Conservation (phyloP, 345 rosid species). For the Citrus cavaleriei region DNA sequence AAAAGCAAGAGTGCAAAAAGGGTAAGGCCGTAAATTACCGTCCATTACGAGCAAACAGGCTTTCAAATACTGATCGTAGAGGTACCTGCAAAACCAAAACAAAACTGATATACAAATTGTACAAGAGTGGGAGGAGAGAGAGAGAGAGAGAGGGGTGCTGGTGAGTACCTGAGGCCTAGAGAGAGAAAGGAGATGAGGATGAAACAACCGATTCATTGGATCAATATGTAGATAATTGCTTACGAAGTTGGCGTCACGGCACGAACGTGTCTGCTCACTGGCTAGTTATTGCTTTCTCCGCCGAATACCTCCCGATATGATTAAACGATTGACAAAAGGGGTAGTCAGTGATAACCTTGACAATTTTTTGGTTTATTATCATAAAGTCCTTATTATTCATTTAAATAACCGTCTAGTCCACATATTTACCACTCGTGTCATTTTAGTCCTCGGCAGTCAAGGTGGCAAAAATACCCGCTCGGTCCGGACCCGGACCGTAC, state of each 20-base stretch:
- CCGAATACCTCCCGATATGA: background rate
- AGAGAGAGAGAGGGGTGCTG: background rate
- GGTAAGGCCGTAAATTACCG: conserved; percentile 36
- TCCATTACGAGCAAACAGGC: conserved; percentile 36
- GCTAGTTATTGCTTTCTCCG: background rate
- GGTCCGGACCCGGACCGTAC: no score
- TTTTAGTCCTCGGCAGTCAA: no score
- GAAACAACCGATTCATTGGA: conserved; percentile 14
- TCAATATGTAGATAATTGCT: background rate
- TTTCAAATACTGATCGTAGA: conserved; percentile 27
- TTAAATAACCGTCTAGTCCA: no score
- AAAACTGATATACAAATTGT: background rate
- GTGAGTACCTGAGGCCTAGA: conserved; percentile 12
- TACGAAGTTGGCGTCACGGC: background rate
- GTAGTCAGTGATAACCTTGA: no score
- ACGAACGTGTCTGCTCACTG: background rate
- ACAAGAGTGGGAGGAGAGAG: background rate
- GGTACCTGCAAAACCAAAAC: conserved; percentile 36
- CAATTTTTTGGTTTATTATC: background rate
- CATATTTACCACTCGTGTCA: no score
- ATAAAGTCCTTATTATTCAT: background rate
- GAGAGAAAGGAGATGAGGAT: conserved; percentile 3
- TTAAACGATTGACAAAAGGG: background rate
- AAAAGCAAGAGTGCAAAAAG: background rate
- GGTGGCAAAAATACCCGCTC: no score